Conservation (phyloP, 495 filamentous ascomycete genomes). For the Niebla homalea region DNA sequence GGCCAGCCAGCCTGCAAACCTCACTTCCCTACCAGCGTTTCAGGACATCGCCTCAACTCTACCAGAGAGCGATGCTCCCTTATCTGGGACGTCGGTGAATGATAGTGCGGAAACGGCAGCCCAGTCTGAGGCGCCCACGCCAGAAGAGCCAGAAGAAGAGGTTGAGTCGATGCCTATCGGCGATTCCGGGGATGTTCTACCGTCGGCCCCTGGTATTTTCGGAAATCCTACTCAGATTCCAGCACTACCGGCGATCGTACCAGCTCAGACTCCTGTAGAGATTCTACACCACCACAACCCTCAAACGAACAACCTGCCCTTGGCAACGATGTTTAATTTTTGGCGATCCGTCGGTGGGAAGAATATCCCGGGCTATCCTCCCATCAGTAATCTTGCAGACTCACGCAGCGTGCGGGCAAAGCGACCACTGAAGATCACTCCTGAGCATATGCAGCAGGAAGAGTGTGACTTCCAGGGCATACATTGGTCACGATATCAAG, state of each 20-base stretch:
- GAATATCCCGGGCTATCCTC: constrained; percentile 16
- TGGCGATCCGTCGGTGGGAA: constrained; percentile 9
- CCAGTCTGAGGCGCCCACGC: not conserved
- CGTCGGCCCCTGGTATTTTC: not conserved
- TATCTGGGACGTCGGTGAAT: not conserved
- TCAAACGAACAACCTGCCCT: not conserved
- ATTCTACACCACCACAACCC: not conserved
- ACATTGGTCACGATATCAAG: constrained; percentile 53
- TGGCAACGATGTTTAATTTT: not conserved
- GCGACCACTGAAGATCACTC: constrained; percentile 29
- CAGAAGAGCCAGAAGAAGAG: not conserved
- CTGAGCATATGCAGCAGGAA: constrained; percentile 41
- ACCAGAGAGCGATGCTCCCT: not conserved
- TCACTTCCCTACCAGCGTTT: no score
- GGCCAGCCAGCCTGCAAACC: no score
- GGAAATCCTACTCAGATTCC: not conserved
- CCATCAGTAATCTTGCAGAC: constrained; percentile 19
- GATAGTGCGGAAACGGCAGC: not conserved
- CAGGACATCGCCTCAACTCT: no score
- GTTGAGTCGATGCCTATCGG: not conserved
- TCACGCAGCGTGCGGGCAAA: constrained; percentile 3
- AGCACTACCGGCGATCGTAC: not conserved
- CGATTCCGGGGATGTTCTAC: not conserved
- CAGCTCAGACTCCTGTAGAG: not conserved
- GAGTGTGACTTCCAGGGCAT: constrained; percentile 67